Base-by-base conservation (phyloP, 2,329 filamentous ascomycete species). In the Microcera coccophila region DNA sequence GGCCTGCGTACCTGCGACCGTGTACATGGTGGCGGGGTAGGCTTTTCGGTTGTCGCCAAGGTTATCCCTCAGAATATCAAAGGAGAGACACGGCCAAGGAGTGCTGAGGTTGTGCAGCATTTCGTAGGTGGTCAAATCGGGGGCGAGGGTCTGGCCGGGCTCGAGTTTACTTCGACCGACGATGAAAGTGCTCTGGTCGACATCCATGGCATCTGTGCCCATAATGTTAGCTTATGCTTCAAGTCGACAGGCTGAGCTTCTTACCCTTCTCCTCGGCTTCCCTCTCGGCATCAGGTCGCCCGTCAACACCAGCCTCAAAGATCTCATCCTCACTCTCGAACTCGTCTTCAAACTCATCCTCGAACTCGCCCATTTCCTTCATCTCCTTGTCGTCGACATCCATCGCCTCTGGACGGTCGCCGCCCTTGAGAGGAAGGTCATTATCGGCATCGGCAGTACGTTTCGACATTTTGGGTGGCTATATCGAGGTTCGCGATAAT, bases 1-100 rank as follows among this genome's bases (percentile, higher is more conserved):
- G 29, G 93, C 93, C 72, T 98, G 93, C 11, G 93, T 98, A 47
- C 93, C 93, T 15, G 90, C 84, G 22, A 97, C 90, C 10, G 90
- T 85, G 70, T 97, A 98, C 70, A 96, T 85, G 45, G 91, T 96
- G 38, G 90, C 89, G 19, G 93, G 93, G 68, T 94, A 98, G n/a
- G 85, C 83, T 66, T 85, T 94, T 61, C 93, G 85, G 66, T 89
- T 83, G 62, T 95, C 85, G 54, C 93, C 93, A 15, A 98, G 78
- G 39, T 76, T 75, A 69, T 98, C 93, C 57, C 78, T 84, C 49
- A 98, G 69, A 47, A 98, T 85, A 64, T 97, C 93, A 68, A 96
- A 95, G 2, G 91, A 97, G 14, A 98, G 78, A 64, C 93, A 98
- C 3, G 93, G 93, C 93, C 93, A 98, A 1, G 90, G 90, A 7